These are phyloP conservation scores for Zygotorulaspora chibaensis DNA, from an alignment of 805 yeast genomes.

Conservation along the genomic window DNA sequence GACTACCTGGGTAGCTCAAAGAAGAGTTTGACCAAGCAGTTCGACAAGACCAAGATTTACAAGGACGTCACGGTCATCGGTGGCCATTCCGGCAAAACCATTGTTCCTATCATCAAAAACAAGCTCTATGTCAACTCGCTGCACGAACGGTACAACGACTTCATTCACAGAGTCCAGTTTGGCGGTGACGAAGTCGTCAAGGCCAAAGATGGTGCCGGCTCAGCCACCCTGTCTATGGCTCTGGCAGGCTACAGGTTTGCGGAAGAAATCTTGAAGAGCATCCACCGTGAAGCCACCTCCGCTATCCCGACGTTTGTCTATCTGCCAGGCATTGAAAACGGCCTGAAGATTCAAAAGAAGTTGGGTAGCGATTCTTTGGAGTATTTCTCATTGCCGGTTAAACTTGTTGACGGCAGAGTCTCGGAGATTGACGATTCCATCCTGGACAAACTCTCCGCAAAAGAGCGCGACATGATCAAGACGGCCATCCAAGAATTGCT, in stretches of 20 bases:
- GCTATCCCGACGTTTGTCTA: conserved; percentile 46
- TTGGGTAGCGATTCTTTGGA: conserved; percentile 36
- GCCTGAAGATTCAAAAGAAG: conserved; percentile 39
- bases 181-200: conserved; percentile 89
- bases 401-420: conserved; percentile 49
- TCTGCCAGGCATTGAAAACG: conserved; percentile 51
- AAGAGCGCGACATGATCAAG: conserved; percentile 49
- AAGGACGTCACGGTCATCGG: conserved; percentile 73
- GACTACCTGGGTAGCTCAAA: conserved; percentile 14
- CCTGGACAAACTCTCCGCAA: conserved; percentile 41
- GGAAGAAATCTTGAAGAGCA: conserved; percentile 51
- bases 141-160: conserved; percentile 47
- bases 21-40: conserved; percentile 5
- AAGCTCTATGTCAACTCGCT: conserved; percentile 46
- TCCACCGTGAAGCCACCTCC: conserved; percentile 17
- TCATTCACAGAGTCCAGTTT: conserved; percentile 73
- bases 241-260: conserved; percentile 78
- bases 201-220: conserved; percentile 80
- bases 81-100: conserved; percentile 82
- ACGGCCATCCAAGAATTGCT: conserved; percentile 52
- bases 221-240: conserved; percentile 84
- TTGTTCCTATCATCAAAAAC: conserved; percentile 66
- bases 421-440: conserved; percentile 48
- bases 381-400: conserved; percentile 61
- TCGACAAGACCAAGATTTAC: conserved; percentile 39